Percentiles rank a stretch among this genome's conserved stretches.
Evolutionary conservation across 805 yeast species (phyloP).

Genomic region (Tetrapisispora phaffii): DNA sequence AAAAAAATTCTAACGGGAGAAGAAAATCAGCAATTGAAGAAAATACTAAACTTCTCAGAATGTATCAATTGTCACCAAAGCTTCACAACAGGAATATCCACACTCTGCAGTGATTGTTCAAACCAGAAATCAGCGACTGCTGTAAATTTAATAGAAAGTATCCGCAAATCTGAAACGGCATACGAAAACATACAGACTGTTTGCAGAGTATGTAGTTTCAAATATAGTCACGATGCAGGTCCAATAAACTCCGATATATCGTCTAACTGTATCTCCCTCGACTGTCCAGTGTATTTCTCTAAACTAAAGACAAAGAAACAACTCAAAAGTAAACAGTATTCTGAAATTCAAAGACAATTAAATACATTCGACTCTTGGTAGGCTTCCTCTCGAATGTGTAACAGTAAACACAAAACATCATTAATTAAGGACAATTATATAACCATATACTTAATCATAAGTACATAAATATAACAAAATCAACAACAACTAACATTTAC

Average conservation of each 20-base stretch:
- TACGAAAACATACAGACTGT: slow-evolving; percentile 24
- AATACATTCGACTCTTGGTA: not conserved
- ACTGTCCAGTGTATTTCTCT: slow-evolving; percentile 54
- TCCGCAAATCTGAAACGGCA: slow-evolving; percentile 17
- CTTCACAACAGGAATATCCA: not conserved
- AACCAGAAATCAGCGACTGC: slow-evolving; percentile 1
- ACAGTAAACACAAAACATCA: too few relatives aligned
- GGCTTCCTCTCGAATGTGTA: too few relatives aligned
- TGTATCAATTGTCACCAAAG: slow-evolving; percentile 28
- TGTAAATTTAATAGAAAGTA: slow-evolving; percentile 3
- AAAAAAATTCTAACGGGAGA: slow-evolving; percentile 3
- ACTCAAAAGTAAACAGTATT: slow-evolving; percentile 5
- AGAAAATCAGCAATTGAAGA: slow-evolving; percentile 3
- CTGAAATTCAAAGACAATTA: not conserved
- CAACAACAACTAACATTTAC: too few relatives aligned
- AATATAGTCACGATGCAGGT: slow-evolving; percentile 20
- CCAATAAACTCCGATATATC: slow-evolving; percentile 25
- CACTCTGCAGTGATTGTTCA: not conserved
- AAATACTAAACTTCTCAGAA: slow-evolving; percentile 16
- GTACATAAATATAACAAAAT: too few relatives aligned
- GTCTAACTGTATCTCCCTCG: slow-evolving; percentile 45
- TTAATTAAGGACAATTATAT: too few relatives aligned
- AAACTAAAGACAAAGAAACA: slow-evolving; percentile 35
- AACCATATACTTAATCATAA: too few relatives aligned
- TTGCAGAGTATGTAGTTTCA: slow-evolving; percentile 32